Conservation (phyloP, 2,329 filamentous ascomycete species). For the Claviceps sp. region DNA sequence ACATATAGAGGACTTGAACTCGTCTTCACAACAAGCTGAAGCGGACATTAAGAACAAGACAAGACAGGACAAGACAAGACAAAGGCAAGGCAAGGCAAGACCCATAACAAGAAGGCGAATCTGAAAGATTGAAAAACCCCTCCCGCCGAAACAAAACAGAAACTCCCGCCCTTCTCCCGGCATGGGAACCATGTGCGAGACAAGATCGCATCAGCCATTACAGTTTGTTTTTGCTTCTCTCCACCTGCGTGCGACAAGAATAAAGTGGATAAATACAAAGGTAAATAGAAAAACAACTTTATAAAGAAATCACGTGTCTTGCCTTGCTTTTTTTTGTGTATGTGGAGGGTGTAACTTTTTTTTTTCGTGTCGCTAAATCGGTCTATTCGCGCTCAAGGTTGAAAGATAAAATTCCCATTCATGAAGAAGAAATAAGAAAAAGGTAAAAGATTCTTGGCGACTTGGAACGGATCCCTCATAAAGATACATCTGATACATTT, state of each 20-base stretch:
- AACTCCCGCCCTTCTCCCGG: too few species aligned
- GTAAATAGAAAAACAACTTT: not conserved
- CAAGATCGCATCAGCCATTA: not conserved
- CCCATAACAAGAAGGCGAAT: not conserved
- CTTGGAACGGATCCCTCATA: not conserved
- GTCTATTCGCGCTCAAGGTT: conserved; percentile 5
- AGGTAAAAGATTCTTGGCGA: not conserved
- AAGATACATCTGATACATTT: not conserved
- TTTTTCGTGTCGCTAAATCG: not conserved
- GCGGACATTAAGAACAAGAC: not conserved
- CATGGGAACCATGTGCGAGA: not conserved
- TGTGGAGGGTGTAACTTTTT: not conserved
- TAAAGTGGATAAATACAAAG: not conserved
- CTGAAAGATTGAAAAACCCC: not conserved
- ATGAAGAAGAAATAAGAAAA: not conserved
- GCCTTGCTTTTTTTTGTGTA: not conserved
- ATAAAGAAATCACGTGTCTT: conserved; percentile 2
- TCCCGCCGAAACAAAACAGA: not conserved
- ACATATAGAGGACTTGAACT: too few species aligned
- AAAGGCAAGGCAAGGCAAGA: not conserved
- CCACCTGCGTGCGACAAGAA: not conserved
- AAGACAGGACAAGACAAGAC: not conserved
- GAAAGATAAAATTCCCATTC: not conserved
- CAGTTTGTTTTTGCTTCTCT: not conserved
- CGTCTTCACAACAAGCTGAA: too few species aligned